A percentile compares a stretch with the other conserved stretches of the same genome.
Evolutionary conservation across 2,329 filamentous ascomycete species (phyloP).

Genomic region (Xylaria polymorpha): DNA sequence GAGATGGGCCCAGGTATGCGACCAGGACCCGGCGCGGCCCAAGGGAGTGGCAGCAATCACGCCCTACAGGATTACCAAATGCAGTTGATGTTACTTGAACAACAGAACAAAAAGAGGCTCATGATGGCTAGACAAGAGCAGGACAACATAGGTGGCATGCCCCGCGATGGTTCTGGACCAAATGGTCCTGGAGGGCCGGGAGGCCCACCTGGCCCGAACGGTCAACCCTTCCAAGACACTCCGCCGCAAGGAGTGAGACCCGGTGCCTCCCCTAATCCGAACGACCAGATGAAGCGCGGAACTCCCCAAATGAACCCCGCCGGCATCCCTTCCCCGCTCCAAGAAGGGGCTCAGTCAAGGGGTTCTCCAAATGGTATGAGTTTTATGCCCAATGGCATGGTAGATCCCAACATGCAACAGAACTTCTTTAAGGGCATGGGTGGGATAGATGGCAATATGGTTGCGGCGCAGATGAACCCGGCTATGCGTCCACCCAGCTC

Average conservation of each 20-base stretch:
- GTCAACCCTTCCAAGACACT: slow-evolving; percentile 73
- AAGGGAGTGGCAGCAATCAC: slow-evolving; percentile 74
- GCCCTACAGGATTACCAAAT: slow-evolving; percentile 89
- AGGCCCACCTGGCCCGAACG: slow-evolving; percentile 65
- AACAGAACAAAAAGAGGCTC: slow-evolving; percentile 87
- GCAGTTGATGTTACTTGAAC: slow-evolving; percentile 87
- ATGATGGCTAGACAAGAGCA: slow-evolving; percentile 87
- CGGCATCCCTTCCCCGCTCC: slow-evolving; percentile 76
- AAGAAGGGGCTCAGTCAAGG: slow-evolving; percentile 74
- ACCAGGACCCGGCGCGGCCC: slow-evolving; percentile 58
- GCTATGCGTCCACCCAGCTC: slow-evolving; percentile 76
- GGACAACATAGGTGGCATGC: slow-evolving; percentile 68
- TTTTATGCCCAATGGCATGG: slow-evolving; percentile 71
- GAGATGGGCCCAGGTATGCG: slow-evolving; percentile 72
- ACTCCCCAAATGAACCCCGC: slow-evolving; percentile 78
- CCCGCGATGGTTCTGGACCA: slow-evolving; percentile 63
- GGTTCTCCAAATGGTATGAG: slow-evolving; percentile 73
- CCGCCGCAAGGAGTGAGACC: slow-evolving; percentile 76
- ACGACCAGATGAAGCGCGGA: slow-evolving; percentile 82
- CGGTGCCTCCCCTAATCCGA: slow-evolving; percentile 80
- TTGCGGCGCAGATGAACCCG: slow-evolving; percentile 68
- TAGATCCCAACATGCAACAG: slow-evolving; percentile 67
- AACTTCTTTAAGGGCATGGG: slow-evolving; percentile 70
- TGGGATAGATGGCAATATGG: slow-evolving; percentile 66
- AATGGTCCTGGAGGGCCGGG: slow-evolving; percentile 57